These are phyloP conservation scores for Phytophthora colocasiae DNA, from an alignment of 352 stramenopile species.

Conservation along the genomic window DNA sequence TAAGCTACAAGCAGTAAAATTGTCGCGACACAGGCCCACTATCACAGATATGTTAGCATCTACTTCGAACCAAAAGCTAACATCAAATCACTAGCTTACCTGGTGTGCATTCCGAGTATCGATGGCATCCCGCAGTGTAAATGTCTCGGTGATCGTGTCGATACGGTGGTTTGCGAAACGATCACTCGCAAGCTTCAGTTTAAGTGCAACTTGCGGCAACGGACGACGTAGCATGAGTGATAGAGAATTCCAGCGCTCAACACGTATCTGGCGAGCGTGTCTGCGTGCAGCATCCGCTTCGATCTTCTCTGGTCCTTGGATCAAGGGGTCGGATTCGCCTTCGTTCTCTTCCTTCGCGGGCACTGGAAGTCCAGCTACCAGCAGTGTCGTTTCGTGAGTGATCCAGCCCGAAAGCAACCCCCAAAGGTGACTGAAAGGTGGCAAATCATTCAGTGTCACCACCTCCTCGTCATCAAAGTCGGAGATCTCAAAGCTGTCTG, in stretches of 20 bases:
- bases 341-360: conserved; percentile 28
- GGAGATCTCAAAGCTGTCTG: conserved; percentile 63
- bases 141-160: conserved; percentile 61
- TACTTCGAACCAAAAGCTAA: neutral
- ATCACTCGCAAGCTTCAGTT: conserved; percentile 60
- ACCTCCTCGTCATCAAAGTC: conserved; percentile 80
- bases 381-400: conserved; percentile 71
- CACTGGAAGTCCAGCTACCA: conserved; percentile 52
- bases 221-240: conserved; percentile 64
- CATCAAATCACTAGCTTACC: conserved; percentile 33
- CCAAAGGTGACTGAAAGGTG: conserved; percentile 79
- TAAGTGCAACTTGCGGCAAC: conserved; percentile 57
- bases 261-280: conserved; percentile 58
- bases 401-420: conserved; percentile 73
- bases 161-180: conserved; percentile 65
- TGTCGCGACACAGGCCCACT: conserved; percentile 77
- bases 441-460: conserved; percentile 71
- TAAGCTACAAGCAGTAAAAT: conserved; percentile 76
- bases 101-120: conserved; percentile 68
- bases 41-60: conserved; percentile 6
- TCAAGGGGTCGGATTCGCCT: conserved; percentile 1
- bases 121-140: conserved; percentile 67
- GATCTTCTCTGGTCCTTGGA: conserved; percentile 32
- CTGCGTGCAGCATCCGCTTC: conserved; percentile 51
- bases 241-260: conserved; percentile 73